Evolutionary conservation across 768 basidiomycete species (phyloP), one percentile per base, ranked within the genome.

Genomic region (Boletales sp.): DNA sequence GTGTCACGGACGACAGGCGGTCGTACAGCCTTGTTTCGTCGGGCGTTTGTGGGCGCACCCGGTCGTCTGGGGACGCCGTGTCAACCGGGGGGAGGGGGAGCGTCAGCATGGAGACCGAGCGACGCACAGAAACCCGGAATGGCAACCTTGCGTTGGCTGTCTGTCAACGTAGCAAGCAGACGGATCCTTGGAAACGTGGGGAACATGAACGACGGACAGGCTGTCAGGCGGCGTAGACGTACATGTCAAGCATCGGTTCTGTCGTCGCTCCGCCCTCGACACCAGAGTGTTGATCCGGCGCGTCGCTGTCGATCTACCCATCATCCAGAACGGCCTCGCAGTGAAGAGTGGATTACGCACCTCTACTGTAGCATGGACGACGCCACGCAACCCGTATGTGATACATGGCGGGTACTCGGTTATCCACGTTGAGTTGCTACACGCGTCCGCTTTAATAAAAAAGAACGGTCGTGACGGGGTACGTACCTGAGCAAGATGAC

Each of bases 181-280:
- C 83, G 81, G 21, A 95, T 76, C 86, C 90, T 92, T 21, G 21
- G 21, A 21, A 21, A 21, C 21, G 21, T 4, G 21, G 21, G 21
- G 43, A 55, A 15, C 5, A 29, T 34, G 24, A 21, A 43, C 8
- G 43, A 39, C 24, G 19, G 44, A 21, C 36, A 18, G 15, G 14
- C 13, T 24, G 30, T 10, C 15, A 2, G 15, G 27, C 31, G 17
- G 8, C 9, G 35, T 14, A 32, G 19, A 61, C 79, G 48, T 59
- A 90, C 89, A 98, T 91, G 60, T 98, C 97, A 43, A 84, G 73
- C 88, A 98, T 92, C 0, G 97, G 94, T 68, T 99, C 97, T 3
- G 73, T 72, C 2, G 84, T 78, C 2, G 82, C 87, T 14, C 97
- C 97, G 30, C 97, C 97, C 60, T 97, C 92, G 9, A 97, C 79